Evolutionary conservation across 2,329 filamentous ascomycete genomes (phyloP).

Genomic region (Cladophialophora exuberans): DNA sequence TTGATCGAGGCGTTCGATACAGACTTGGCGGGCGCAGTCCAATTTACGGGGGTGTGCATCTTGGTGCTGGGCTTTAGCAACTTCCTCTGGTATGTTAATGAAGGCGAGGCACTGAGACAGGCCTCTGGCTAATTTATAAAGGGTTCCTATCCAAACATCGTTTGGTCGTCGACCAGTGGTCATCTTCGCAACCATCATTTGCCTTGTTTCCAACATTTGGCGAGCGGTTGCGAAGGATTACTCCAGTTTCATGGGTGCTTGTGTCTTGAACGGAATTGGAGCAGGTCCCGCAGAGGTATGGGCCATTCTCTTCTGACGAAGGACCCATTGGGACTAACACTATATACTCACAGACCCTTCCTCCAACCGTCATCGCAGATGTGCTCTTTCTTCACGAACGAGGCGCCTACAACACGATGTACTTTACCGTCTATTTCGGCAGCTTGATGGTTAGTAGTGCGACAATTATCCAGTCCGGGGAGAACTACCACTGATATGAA

Average conservation of each 20-base stretch:
- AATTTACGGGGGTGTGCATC: constrained; percentile 54
- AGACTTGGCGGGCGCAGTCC: constrained; percentile 1
- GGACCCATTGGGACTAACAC: constrained; percentile 44
- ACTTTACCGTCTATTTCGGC: constrained; percentile 9
- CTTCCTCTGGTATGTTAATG: constrained; percentile 51
- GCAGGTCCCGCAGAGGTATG: constrained; percentile 46
- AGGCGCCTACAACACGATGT: constrained; percentile 4
- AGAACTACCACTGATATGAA: background rate
- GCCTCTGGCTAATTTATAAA: background rate
- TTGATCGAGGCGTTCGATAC: constrained; percentile 10
- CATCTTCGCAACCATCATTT: constrained; percentile 57
- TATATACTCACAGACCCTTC: constrained; percentile 27
- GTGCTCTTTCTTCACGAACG: constrained; percentile 8
- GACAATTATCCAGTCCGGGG: background rate
- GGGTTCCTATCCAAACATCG: constrained; percentile 33
- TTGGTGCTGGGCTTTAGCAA: constrained; percentile 54
- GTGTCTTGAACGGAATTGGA: constrained; percentile 62
- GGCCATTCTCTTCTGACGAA: constrained; percentile 40
- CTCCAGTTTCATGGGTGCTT: constrained; percentile 65
- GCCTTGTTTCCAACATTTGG: constrained; percentile 58
- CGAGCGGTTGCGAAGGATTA: constrained; percentile 61
- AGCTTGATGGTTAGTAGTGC: constrained; percentile 4
- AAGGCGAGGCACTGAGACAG: background rate
- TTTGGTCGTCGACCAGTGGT: constrained; percentile 59
- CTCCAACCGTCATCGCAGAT: background rate